These are phyloP conservation scores for Kickxella alabastrina DNA, from an alignment of 192 early-diverging fungal species.

Conservation along the genomic window DNA sequence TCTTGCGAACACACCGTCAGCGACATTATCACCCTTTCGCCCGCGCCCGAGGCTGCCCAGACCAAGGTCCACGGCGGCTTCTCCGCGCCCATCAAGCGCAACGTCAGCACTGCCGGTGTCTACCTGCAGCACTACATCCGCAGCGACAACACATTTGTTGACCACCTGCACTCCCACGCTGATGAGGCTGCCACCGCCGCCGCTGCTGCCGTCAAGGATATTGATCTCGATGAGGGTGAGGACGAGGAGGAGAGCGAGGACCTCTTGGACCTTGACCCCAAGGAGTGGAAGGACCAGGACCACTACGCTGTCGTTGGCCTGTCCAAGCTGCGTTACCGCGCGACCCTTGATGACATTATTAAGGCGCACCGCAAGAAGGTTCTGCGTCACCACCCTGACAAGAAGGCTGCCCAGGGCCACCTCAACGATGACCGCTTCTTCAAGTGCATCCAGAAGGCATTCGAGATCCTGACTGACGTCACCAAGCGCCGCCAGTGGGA, in stretches of 20 bases:
- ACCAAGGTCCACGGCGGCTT: slow-evolving; percentile 29
- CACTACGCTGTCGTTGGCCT: slow-evolving; percentile 96
- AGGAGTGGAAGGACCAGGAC: slow-evolving; percentile 96
- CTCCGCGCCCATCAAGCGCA: slow-evolving; percentile 19
- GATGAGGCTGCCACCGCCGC: slow-evolving; percentile 27
- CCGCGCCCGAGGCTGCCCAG: slow-evolving; percentile 10
- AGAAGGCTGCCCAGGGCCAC: slow-evolving; percentile 78
- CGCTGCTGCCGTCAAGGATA: slow-evolving; percentile 42
- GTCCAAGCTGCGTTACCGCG: slow-evolving; percentile 79
- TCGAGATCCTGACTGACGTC: slow-evolving; percentile 88
- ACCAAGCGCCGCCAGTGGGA: slow-evolving; percentile 92
- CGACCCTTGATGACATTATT: slow-evolving; percentile 93
- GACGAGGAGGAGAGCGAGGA: slow-evolving; percentile 79
- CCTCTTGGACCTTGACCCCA: slow-evolving; percentile 78
- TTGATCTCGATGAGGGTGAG: slow-evolving; percentile 59
- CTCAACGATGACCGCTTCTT: slow-evolving; percentile 95
- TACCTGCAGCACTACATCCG: slow-evolving; percentile 49
- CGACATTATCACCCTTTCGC: slow-evolving; percentile 20
- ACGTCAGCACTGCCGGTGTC: slow-evolving; percentile 39
- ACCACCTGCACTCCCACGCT: slow-evolving; percentile 36
- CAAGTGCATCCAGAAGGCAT: slow-evolving; percentile 98
- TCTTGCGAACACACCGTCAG: slow-evolving; percentile 16
- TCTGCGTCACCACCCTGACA: slow-evolving; percentile 98
- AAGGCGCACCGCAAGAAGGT: slow-evolving; percentile 85
- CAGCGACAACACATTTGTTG: slow-evolving; percentile 11